These are phyloP conservation scores for Pichiaceae sp. DNA, from an alignment of 1,139 yeast species.

Conservation along the genomic window DNA sequence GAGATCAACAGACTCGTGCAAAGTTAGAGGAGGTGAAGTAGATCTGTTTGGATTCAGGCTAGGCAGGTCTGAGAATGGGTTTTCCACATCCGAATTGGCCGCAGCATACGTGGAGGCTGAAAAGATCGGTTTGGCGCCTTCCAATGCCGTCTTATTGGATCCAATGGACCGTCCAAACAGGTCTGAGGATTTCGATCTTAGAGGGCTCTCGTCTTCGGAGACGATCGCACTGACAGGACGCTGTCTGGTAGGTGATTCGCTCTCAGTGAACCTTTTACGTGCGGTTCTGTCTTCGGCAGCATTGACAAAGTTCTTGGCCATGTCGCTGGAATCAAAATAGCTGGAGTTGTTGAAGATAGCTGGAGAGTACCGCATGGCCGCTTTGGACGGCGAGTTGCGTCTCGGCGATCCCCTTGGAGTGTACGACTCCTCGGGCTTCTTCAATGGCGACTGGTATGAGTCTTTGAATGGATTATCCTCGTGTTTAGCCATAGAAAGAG, in stretches of 20 bases:
- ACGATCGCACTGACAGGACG: conserved; percentile 36
- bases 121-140: conserved; percentile 59
- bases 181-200: conserved; percentile 8
- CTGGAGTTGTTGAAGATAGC: conserved; percentile 22
- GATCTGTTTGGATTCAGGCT: conserved; percentile 15
- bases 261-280: conserved; percentile 46
- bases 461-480: conserved; percentile 18
- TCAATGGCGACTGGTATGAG: conserved; percentile 20
- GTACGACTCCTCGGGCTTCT: conserved; percentile 22
- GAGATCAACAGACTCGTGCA: conserved; percentile 6
- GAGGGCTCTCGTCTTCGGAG: conserved; percentile 25
- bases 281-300: conserved; percentile 31
- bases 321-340: conserved; percentile 14
- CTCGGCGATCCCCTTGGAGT: conserved; percentile 29
- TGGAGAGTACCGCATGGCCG: conserved; percentile 33
- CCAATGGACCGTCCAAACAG: conserved; percentile 23
- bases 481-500: neutral
- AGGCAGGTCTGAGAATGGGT: conserved; percentile 17
- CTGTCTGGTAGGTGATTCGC: conserved; percentile 61
- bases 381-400: conserved; percentile 33
- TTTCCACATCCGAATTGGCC: conserved; percentile 31
- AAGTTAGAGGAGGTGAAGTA: conserved; percentile 12
- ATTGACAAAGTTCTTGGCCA: conserved; percentile 22
- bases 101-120: conserved; percentile 56
- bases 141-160: conserved; percentile 34